Evolutionary conservation across 2,329 filamentous ascomycete species (phyloP), one percentile per base, ranked within the genome.

Genomic region (Curvularia sp.): DNA sequence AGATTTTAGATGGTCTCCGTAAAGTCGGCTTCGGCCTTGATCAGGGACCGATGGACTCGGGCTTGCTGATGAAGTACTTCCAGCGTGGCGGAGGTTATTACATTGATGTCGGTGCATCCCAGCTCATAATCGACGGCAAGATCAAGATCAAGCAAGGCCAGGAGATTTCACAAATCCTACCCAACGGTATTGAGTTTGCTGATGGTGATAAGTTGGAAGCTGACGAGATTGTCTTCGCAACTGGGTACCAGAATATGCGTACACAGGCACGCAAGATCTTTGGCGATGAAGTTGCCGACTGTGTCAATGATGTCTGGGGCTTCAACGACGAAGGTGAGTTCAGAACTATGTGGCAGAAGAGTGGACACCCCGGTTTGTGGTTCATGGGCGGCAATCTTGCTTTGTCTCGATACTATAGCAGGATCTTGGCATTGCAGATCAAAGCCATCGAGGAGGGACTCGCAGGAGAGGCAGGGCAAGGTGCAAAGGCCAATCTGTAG

Each of bases 241-340:
- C 81, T 0, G 81, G 81, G 1, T 83, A 80, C 63, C 74, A 77
- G 55, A 80, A 82, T 54, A 77, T 82, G 68, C 70, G 79, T 1
- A 69, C 74, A 6, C 72, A 75, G 28, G 77, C 78, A 2, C 61
- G 69, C 2, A 63, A 66, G 18, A 74, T 81, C 9, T 74, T 83
- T 23, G 81, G 81, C 0, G 58, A 77, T 12, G 72, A 79, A 18
- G 67, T 80, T 3, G 77, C 77, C 3, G 72, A 78, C 28, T 63
- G 72, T 15, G 71, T 81, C 21, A 78, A 78, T 5, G 78, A 82
- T 53, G 81, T 78, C 45, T 82, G 77, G 75, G 77, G 80, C 0
- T 62, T 82, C 10, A 77, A 83, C 65, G 62, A 74, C 3, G 81
- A 83, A 57, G 81, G 81, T 8, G 82, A 83, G 62, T 67, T 82